A percentile compares a stretch with the other conserved stretches of the same genome.
Conservation (phyloP, 495 filamentous ascomycete genomes). For the Penicillium flavigenum region DNA sequence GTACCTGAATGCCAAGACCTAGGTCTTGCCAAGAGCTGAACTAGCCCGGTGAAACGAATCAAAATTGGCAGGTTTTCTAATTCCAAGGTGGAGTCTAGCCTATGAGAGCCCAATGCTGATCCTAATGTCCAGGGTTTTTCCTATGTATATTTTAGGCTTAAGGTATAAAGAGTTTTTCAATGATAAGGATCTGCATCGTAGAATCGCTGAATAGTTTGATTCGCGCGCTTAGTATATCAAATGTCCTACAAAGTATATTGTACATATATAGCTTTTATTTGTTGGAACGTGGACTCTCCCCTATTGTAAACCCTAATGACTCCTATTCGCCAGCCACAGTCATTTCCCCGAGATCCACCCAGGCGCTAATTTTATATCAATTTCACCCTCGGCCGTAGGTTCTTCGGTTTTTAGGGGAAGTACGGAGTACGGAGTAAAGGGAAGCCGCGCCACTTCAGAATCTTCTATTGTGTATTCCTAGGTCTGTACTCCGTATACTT, state of each 20-base stretch:
- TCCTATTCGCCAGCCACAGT: conserved; percentile 1
- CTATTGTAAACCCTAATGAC: not conserved
- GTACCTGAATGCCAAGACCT: not conserved
- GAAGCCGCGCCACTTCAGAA: not conserved
- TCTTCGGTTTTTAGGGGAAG: not conserved
- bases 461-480: not conserved
- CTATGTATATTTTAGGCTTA: not conserved
- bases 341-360: conserved; percentile 4
- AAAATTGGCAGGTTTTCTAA: not conserved
- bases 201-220: not conserved
- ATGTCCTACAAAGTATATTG: not conserved
- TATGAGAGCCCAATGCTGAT: not conserved
- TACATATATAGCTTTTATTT: not conserved
- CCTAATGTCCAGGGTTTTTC: conserved; percentile 1
- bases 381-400: not conserved
- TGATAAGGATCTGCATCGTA: not conserved
- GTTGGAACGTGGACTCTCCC: not conserved
- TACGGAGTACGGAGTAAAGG: not conserved
- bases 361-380: not conserved
- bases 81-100: not conserved
- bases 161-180: not conserved
- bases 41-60: conserved; percentile 2
- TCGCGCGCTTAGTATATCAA: not conserved
- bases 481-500: not conserved
- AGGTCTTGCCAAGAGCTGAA: not conserved